A percentile compares a stretch with the other conserved stretches of the same genome.
Conservation (phyloP, 2,329 filamentous ascomycete genomes). For the Trichoderma sp. region DNA sequence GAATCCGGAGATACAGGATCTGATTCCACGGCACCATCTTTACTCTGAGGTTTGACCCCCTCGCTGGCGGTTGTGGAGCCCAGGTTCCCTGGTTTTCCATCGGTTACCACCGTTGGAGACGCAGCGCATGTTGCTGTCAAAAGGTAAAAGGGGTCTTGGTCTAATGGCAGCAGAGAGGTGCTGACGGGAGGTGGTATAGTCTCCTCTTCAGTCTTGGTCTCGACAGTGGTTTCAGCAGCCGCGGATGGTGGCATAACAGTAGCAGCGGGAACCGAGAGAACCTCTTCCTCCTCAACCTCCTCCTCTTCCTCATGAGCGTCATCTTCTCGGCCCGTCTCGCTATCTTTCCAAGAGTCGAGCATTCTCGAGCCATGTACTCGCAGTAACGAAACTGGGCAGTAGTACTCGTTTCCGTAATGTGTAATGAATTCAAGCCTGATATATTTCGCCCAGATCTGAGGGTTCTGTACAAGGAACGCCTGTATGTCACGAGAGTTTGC, state of each 20-base stretch:
- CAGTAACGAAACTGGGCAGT: conserved; percentile 87
- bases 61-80: neutral
- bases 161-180: neutral
- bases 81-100: neutral
- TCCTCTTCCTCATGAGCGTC: conserved; percentile 46
- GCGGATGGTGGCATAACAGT: neutral
- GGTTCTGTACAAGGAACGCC: conserved; percentile 89
- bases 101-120: neutral
- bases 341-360: conserved; percentile 88
- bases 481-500: conserved; percentile 92
- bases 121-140: conserved; percentile 16
- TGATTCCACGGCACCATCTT: neutral
- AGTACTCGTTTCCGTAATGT: conserved; percentile 95
- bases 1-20: neutral
- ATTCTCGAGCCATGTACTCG: conserved; percentile 95
- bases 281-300: conserved; percentile 22
- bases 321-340: conserved; percentile 66
- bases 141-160: conserved; percentile 1
- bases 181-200: neutral
- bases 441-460: conserved; percentile 94
- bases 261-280: neutral
- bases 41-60: neutral
- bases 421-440: conserved; percentile 86
- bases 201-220: neutral
- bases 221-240: neutral